Percentiles rank a stretch among this genome's conserved stretches.
Evolutionary conservation across 2,329 filamentous ascomycete species (phyloP).

Genomic region (Chalaropsis thielavioides): DNA sequence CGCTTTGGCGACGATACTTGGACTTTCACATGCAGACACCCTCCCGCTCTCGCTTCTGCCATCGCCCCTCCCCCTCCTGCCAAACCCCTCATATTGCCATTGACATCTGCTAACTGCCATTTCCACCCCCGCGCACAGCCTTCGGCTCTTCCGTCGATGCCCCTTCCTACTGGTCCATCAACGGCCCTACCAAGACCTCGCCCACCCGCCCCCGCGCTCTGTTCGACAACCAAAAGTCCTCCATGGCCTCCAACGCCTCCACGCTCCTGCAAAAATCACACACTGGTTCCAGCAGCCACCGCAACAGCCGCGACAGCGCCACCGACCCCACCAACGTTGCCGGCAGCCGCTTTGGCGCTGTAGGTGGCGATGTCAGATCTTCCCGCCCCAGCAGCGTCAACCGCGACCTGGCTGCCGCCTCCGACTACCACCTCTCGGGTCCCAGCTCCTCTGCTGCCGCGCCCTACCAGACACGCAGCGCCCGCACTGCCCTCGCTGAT

Average conservation of each 20-base stretch:
- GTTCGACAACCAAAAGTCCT: slow-evolving; percentile 3
- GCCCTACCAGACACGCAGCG: not conserved
- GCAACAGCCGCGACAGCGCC: slow-evolving; percentile 8
- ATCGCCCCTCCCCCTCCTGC: not conserved
- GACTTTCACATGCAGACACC: not conserved
- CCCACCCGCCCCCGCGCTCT: slow-evolving; percentile 11
- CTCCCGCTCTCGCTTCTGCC: not conserved
- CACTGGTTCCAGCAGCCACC: slow-evolving; percentile 7
- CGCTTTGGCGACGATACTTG: not conserved
- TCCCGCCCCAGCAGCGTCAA: slow-evolving; percentile 10
- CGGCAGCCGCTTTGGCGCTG: slow-evolving; percentile 6
- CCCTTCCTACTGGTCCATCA: not conserved
- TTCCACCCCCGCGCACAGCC: not conserved
- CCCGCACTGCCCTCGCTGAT: not conserved
- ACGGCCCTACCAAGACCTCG: slow-evolving; percentile 1
- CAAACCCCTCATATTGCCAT: not conserved
- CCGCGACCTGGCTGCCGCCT: not conserved
- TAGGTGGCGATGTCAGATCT: slow-evolving; percentile 7
- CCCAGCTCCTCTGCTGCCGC: not conserved
- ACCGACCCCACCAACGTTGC: not conserved
- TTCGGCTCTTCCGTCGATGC: not conserved
- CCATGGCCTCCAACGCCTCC: not conserved
- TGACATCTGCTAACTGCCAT: not conserved
- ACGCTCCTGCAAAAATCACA: slow-evolving; percentile 1
- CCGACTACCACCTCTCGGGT: not conserved